Evolutionary conservation across 2,329 filamentous ascomycete species (phyloP), one percentile per base, ranked within the genome.

Genomic region (Ophiostoma ips): DNA sequence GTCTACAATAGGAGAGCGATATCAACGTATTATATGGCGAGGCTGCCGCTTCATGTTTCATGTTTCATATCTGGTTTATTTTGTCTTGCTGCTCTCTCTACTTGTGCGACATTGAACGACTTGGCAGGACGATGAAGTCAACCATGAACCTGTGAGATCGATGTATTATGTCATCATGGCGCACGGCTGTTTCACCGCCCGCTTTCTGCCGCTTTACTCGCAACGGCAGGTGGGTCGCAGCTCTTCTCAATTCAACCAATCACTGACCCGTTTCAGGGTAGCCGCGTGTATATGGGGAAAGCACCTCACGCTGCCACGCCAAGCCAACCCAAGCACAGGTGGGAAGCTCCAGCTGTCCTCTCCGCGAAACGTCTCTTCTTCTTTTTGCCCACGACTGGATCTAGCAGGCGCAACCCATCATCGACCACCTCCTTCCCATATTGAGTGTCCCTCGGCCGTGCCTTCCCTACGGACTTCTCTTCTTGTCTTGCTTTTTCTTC

Each of bases 61-160:
- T n/a, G n/a, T n/a, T n/a, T n/a, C n/a, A n/a, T n/a, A n/a, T n/a
- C n/a, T n/a, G n/a, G n/a, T n/a, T n/a, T n/a, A n/a, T n/a, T n/a
- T n/a, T n/a, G n/a, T n/a, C n/a, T n/a, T n/a, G n/a, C n/a, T n/a
- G n/a, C n/a, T n/a, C n/a, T n/a, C n/a, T n/a, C n/a, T n/a, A n/a
- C n/a, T n/a, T n/a, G n/a, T n/a, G n/a, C n/a, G n/a, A n/a, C n/a
- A n/a, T n/a, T n/a, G n/a, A n/a, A n/a, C n/a, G n/a, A n/a, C n/a
- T n/a, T n/a, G n/a, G n/a, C 78, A 83, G 81, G 24, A 28, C 24
- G 24, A 28, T 8, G 24, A 28, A 28, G 24, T 28, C 24, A 28
- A 28, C 24, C 8, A 28, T 28, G 24, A 28, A 28, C n/a, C n/a
- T n/a, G n/a, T n/a, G n/a, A n/a, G n/a, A n/a, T n/a, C n/a, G n/a